Conservation (phyloP, 2,329 filamentous ascomycete genomes). For the Fusarium sp. region DNA sequence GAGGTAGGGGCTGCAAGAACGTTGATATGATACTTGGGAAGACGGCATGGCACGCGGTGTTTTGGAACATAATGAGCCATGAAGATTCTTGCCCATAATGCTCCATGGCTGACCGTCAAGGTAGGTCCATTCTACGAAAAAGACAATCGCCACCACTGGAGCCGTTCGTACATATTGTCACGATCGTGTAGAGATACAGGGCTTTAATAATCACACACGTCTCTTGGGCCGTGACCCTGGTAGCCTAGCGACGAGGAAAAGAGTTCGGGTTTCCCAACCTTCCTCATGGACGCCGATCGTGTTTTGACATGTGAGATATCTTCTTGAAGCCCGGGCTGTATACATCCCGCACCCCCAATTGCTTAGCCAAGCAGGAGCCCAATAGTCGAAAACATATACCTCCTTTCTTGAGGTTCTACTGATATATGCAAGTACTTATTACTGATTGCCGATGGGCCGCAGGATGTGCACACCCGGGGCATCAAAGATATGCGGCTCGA, state of each 20-base stretch:
- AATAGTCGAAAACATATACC: neutral
- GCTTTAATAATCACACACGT: neutral
- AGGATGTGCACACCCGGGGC: neutral
- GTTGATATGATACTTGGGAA: neutral
- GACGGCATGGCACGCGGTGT: neutral
- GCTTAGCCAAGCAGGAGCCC: neutral
- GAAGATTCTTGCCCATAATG: neutral
- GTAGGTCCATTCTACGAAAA: neutral
- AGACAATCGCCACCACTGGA: neutral
- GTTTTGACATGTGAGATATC: neutral
- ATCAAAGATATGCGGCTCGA: neutral
- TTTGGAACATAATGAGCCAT: neutral
- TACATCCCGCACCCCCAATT: neutral
- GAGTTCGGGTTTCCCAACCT: neutral
- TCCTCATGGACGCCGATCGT: neutral
- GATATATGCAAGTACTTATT: too few species aligned
- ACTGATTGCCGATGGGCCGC: neutral
- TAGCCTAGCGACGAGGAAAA: neutral
- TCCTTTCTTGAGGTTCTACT: neutral
- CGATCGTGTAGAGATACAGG: neutral
- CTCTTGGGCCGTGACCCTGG: neutral
- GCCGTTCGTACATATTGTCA: neutral
- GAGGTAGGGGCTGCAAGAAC: neutral
- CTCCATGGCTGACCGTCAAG: neutral
- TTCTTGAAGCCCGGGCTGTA: neutral